Evolutionary conservation across 495 filamentous ascomycete genomes (phyloP).

Genomic region (Chaetomium fimeti): DNA sequence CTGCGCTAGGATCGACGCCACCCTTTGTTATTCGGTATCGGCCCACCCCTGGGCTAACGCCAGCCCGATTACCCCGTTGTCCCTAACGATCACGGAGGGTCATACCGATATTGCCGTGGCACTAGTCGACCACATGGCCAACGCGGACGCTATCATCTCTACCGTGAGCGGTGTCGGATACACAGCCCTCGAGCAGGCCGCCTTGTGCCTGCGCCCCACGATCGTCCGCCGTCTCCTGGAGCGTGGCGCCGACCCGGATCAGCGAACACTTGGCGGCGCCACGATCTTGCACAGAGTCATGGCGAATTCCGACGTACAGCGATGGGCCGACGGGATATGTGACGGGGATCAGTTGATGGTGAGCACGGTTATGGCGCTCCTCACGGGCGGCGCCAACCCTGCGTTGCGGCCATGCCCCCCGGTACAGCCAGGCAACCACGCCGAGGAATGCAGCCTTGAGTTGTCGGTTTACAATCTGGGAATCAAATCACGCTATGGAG

Average conservation of each 20-base stretch:
- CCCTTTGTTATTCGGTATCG: background rate
- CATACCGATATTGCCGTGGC: background rate
- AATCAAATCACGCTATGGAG: background rate
- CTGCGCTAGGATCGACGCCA: background rate
- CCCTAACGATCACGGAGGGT: background rate
- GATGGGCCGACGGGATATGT: background rate
- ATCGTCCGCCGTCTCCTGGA: background rate
- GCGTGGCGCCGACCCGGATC: background rate
- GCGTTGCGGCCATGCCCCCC: background rate
- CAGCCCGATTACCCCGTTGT: background rate
- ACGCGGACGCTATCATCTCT: background rate
- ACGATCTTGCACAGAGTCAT: background rate
- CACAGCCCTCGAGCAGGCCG: slow-evolving; percentile 2
- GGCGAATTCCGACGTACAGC: background rate
- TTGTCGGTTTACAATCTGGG: background rate
- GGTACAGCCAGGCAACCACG: background rate
- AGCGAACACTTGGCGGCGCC: background rate
- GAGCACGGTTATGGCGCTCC: background rate
- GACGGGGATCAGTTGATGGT: background rate
- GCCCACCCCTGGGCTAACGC: background rate
- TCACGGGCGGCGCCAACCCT: background rate
- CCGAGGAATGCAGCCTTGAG: background rate
- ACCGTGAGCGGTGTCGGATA: background rate
- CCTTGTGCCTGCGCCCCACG: background rate
- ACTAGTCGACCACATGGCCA: background rate